Evolutionary conservation across 768 basidiomycete species (phyloP).

Genomic region (Pilatotrama ljubarskyi): DNA sequence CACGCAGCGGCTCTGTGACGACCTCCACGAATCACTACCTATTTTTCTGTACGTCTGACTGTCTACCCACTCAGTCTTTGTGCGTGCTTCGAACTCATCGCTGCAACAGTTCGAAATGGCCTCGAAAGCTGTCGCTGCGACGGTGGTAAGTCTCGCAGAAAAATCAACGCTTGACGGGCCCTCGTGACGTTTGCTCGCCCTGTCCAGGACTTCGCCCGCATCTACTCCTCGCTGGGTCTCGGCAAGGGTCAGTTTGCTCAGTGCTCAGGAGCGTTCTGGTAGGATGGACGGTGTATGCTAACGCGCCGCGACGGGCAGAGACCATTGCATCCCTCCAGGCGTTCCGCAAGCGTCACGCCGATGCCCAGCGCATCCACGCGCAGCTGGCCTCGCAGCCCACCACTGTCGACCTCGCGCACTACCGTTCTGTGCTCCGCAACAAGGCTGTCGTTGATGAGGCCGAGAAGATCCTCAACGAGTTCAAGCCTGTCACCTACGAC

Average conservation of each 20-base stretch:
- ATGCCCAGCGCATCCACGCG: constrained; percentile 75
- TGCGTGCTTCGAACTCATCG: neutral
- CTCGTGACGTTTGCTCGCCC: constrained; percentile 13
- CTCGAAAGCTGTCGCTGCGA: constrained; percentile 68
- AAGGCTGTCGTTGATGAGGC: constrained; percentile 88
- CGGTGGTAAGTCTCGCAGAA: constrained; percentile 42
- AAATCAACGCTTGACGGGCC: neutral
- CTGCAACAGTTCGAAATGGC: constrained; percentile 47
- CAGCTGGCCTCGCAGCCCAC: constrained; percentile 70
- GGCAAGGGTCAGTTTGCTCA: constrained; percentile 68
- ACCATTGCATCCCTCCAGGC: constrained; percentile 87
- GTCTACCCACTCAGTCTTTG: neutral
- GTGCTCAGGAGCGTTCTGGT: neutral
- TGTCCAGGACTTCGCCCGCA: constrained; percentile 76
- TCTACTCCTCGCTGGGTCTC: constrained; percentile 79
- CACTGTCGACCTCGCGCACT: constrained; percentile 87
- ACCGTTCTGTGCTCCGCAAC: constrained; percentile 91
- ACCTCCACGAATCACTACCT: constrained; percentile 19
- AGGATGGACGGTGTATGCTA: neutral
- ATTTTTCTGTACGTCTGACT: constrained; percentile 19
- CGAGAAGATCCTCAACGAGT: constrained; percentile 83
- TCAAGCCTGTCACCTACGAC: constrained; percentile 96
- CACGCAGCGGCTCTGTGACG: constrained; percentile 14
- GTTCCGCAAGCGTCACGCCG: constrained; percentile 93
- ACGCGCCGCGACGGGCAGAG: constrained; percentile 48